Conservation (phyloP, 352 stramenopile species). For the Phytophthora cajani region DNA sequence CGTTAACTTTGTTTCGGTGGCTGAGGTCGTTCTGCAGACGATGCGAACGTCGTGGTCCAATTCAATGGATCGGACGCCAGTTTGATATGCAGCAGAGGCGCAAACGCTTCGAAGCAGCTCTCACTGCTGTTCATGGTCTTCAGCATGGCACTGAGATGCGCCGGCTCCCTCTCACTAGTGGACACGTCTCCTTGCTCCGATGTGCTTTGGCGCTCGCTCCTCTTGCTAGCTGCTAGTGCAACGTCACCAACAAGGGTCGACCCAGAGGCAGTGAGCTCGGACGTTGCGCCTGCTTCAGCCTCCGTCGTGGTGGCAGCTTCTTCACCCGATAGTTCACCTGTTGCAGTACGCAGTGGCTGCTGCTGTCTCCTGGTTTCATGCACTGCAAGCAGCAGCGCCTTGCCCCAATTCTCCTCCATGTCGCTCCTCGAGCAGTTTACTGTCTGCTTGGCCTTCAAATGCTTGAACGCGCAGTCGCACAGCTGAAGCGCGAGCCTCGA, state of each 20-base stretch:
- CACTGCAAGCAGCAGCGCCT: constrained; percentile 18
- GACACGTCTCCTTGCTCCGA: constrained; percentile 2
- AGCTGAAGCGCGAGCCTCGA: constrained; percentile 28
- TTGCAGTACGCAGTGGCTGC: constrained; percentile 20
- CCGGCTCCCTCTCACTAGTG: neutral
- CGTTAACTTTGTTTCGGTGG: neutral
- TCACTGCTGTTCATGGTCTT: constrained; percentile 28
- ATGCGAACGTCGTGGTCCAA: constrained; percentile 24
- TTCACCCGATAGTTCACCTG: neutral
- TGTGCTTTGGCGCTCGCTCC: constrained; percentile 5
- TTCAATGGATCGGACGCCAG: constrained; percentile 28
- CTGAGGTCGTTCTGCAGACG: neutral
- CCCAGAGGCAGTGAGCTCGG: neutral
- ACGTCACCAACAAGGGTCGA: neutral
- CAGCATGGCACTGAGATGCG: constrained; percentile 20
- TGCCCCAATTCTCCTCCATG: constrained; percentile 39
- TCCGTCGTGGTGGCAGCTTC: constrained; percentile 4
- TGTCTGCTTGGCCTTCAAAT: constrained; percentile 9
- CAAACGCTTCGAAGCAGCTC: constrained; percentile 46
- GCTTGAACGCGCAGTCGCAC: constrained; percentile 23
- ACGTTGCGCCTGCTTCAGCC: neutral
- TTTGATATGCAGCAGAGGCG: constrained; percentile 35
- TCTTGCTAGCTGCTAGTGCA: neutral
- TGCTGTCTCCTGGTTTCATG: constrained; percentile 11
- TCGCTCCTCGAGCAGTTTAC: constrained; percentile 19